Percentiles rank a stretch among this genome's conserved stretches.
phyloP scores from a whole-genome alignment of 169 alveolate species.

The Plasmodium inui region DNA sequence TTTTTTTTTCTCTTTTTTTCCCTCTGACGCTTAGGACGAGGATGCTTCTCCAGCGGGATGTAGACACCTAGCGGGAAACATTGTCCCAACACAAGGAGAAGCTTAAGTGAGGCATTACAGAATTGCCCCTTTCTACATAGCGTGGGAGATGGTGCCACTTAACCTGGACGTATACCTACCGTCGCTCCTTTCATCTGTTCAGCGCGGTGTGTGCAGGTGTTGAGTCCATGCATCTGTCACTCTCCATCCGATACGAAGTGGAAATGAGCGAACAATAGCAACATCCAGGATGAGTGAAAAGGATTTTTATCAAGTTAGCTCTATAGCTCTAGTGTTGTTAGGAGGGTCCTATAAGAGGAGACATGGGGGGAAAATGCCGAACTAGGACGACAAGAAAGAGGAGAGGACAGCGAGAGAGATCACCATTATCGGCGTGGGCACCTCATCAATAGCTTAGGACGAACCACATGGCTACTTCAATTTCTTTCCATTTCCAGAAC shows the following conservation, averaged over 20 bases:
- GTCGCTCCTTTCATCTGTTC: not conserved
- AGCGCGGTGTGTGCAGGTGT: not conserved
- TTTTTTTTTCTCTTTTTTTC: too few relatives aligned
- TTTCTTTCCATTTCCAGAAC: slow-evolving; percentile 7
- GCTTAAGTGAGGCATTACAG: not conserved
- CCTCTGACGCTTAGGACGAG: not conserved
- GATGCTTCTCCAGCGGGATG: not conserved
- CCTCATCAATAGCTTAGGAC: not conserved
- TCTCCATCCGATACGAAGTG: not conserved
- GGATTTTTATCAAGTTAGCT: slow-evolving; percentile 43
- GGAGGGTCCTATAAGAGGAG: not conserved
- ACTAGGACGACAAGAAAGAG: not conserved
- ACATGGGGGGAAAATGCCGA: not conserved
- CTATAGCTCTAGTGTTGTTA: not conserved
- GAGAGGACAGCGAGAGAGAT: not conserved
- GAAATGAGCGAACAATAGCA: not conserved
- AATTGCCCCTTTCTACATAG: not conserved
- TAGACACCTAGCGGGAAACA: not conserved
- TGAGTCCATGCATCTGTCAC: not conserved
- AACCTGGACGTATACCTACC: not conserved
- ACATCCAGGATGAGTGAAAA: slow-evolving; percentile 29
- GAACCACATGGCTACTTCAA: not conserved
- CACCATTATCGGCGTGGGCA: not conserved
- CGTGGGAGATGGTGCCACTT: not conserved
- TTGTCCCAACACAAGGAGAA: not conserved